Evolutionary conservation across 176 grass and related monocot species (phyloP), one percentile per base, ranked within the genome.

Genomic region (Oryza meridionalis): DNA sequence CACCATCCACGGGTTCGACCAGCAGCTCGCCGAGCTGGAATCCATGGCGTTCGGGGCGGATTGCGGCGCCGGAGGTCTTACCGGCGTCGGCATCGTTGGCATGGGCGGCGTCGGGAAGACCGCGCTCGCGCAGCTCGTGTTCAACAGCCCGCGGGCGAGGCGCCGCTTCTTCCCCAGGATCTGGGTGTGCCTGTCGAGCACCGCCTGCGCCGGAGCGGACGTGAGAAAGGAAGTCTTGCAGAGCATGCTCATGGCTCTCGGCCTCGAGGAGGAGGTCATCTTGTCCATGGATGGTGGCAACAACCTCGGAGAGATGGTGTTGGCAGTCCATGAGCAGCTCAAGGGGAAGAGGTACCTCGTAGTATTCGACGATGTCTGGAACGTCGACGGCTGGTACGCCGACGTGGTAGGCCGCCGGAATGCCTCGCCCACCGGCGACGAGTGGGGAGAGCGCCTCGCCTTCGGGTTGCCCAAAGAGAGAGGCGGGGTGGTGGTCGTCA

Each of bases 321-420:
- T 75, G 10, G 59, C 80, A 21, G 84, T 90, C 37, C 80, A 90
- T 17, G 49, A 86, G n/a, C 74, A 90, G 53, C 81, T 90, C 37
- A 70, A 27, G 61, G 84, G 75, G 69, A 90, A 84, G 62, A 69
- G 80, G 11, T 84, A 76, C 31, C 75, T 90, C 61, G 35, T 84
- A 19, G 80, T 90, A 15, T 90, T 90, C 63, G 88, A 90, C 7
- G 88, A 90, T 25, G 80, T 87, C 33, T 90, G 88, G 88, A 82
- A 80, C 69, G 9, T 87, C 35, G 69, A 84, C 0, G 8, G 15
- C n/a, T 90, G 88, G 88, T 90, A 90, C 21, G 40, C 40, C 2
- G 27, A 87, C 7, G 15, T 89, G 24, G 47, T 69, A 40, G 75
- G 79, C 37, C 1, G 0, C 59, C 74, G 26, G 26, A 70, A 64